These are phyloP conservation scores for Adiantum capillusveneris DNA, from an alignment of 75 land plant species.

Conservation along the genomic window DNA sequence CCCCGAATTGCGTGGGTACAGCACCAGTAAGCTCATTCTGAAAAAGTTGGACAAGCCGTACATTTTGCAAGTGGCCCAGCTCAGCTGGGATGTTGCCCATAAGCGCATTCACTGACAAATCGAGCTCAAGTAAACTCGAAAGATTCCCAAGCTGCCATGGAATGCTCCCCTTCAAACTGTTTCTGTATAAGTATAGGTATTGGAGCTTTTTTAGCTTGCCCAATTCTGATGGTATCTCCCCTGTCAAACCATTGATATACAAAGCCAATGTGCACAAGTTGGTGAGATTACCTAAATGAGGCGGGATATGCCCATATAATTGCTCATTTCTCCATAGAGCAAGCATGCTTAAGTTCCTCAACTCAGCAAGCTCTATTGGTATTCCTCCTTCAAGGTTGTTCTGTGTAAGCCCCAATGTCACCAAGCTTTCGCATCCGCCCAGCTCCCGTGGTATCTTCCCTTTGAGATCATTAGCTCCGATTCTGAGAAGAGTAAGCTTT, in stretches of 20 bases:
- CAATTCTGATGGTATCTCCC: constrained; percentile 15
- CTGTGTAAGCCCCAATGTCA: constrained; percentile 10
- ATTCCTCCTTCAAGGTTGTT: constrained; percentile 38
- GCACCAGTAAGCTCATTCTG: constrained; percentile 1
- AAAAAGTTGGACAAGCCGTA: neutral
- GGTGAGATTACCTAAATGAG: constrained; percentile 54
- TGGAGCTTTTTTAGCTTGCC: constrained; percentile 9
- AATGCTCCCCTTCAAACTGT: constrained; percentile 11
- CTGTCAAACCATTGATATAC: constrained; percentile 36
- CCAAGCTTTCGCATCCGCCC: neutral
- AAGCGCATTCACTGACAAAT: constrained; percentile 12
- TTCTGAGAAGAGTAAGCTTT: constrained; percentile 3
- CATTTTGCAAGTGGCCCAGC: neutral
- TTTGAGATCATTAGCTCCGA: constrained; percentile 6
- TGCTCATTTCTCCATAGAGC: constrained; percentile 41
- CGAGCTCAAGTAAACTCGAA: constrained; percentile 14
- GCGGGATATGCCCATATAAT: constrained; percentile 55
- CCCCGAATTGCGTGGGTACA: constrained; percentile 6
- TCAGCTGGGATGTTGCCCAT: constrained; percentile 13
- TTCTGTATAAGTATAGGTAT: constrained; percentile 5
- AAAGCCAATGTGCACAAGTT: constrained; percentile 54
- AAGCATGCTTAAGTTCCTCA: constrained; percentile 42
- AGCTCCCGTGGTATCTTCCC: constrained; percentile 16
- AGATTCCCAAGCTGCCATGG: constrained; percentile 14
- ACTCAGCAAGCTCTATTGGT: constrained; percentile 53